Evolutionary conservation across 768 basidiomycete species (phyloP), one percentile per base, ranked within the genome.

Genomic region (Lactifluus subvellereus): DNA sequence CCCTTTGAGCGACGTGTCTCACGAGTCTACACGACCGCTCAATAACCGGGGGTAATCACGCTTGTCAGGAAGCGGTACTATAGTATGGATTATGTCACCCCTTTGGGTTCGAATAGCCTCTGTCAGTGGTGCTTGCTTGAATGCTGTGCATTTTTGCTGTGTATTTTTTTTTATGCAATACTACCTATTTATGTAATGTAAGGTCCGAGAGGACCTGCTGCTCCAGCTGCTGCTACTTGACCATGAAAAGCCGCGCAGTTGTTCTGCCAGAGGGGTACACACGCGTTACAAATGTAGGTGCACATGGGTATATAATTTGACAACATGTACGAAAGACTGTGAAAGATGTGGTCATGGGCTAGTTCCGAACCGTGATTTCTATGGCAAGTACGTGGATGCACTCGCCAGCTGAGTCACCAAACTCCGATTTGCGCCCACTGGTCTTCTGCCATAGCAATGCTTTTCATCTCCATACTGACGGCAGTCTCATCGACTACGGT

Each of bases 401-500:
- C 4, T 16, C 16, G 32, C 27, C 27, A 27, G 27, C 27, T 27
- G 35, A 11, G 40, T 64, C 63, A 64, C 63, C 63, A 64, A 58
- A 48, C 54, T 16, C 57, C 62, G 10, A 38, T 42, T 11, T 53
- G 61, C 20, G 32, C 27, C 55, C 61, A 58, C 38, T 60, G 38
- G 35, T 62, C 60, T 22, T 62, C 64, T 33, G 49, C 27, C 11
- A 40, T 35, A 32, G 37, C 18, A 9, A 51, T 38, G 30, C 55
- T 55, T 38, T 62, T 62, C 20, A 51, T 57, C 32, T 55, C 64
- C 42, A 53, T 30, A 8, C 50, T 54, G 27, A 54, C 45, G 6
- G 50, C 43, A 3, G 52, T 59, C 37, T 66, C 66, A 6, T 66
- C 66, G 30, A 66, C 65, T 8, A 66, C 62, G 2, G 65, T 66